A percentile compares a stretch with the other conserved stretches of the same genome.
Evolutionary conservation across 148 eudicot genomes (phyloP).

Genomic region (Camellia japonica): DNA sequence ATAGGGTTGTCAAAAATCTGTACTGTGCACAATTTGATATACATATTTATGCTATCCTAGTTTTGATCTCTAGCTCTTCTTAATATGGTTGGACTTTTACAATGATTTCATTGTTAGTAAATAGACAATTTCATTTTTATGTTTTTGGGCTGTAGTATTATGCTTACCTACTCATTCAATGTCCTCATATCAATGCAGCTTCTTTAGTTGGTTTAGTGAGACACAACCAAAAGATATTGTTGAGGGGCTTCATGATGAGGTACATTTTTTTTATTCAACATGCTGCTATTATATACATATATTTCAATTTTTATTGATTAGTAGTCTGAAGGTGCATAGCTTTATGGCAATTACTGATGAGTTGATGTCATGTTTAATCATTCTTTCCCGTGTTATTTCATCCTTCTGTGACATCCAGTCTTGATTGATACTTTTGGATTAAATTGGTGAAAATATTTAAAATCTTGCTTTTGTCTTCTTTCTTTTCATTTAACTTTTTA

Average conservation of each 20-base stretch:
- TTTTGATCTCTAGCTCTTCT: background rate
- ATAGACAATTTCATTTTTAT: background rate
- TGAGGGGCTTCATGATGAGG: conserved; percentile 74
- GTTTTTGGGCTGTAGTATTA: background rate
- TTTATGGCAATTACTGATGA: background rate
- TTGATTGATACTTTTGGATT: no score
- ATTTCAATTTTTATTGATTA: background rate
- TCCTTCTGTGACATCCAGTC: no score
- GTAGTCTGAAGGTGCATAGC: background rate
- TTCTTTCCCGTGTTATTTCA: background rate
- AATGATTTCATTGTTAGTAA: background rate
- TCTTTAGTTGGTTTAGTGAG: no score
- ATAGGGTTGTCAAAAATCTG: no score
- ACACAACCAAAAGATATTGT: conserved; percentile 42
- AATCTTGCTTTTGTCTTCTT: no score
- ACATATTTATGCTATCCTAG: background rate
- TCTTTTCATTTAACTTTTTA: no score
- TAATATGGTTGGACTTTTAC: background rate
- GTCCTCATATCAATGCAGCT: background rate
- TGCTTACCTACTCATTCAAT: background rate
- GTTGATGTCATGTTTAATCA: background rate
- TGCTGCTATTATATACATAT: background rate
- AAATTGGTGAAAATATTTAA: no score
- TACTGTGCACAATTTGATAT: background rate
- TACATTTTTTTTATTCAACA: conserved; percentile 15